phyloP scores from a whole-genome alignment of 257 asterid species.

The Solanum ossicruentum region DNA sequence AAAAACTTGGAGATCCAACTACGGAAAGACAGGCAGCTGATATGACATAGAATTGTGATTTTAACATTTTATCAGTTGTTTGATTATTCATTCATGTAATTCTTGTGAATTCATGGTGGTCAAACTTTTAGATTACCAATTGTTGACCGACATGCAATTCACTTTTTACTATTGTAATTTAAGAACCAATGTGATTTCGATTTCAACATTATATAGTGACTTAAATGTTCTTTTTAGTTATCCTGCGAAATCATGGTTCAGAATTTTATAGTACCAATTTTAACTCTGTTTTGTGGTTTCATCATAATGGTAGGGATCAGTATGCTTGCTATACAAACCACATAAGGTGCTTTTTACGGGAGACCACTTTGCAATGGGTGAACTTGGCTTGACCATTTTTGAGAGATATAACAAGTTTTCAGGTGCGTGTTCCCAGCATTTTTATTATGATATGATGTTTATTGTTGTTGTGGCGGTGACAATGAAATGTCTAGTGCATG shows the following conservation, averaged over 20 bases:
- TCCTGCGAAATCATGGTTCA: not conserved
- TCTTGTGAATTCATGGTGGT: not conserved
- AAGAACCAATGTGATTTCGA: not conserved
- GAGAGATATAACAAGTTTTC: constrained; percentile 48
- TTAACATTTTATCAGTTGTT: not conserved
- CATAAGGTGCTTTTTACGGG: constrained; percentile 54
- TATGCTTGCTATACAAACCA: constrained; percentile 47
- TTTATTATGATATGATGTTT: not conserved
- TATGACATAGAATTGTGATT: constrained; percentile 18
- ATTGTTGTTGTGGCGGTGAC: not conserved
- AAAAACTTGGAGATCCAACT: no score
- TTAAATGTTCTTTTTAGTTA: not conserved
- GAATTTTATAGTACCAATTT: constrained; percentile 1
- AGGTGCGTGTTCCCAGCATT: constrained; percentile 16
- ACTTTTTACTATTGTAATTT: not conserved
- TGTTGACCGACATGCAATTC: not conserved
- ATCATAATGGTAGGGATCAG: constrained; percentile 41
- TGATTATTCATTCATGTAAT: not conserved
- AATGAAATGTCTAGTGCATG: not conserved
- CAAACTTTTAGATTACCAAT: constrained; percentile 1
- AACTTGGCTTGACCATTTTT: constrained; percentile 29
- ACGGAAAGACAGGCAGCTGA: no score
- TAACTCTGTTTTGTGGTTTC: not conserved
- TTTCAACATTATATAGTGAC: not conserved
- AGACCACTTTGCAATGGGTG: constrained; percentile 47